Evolutionary conservation across 805 yeast genomes (phyloP).

Genomic region (Wickerhamiella azymoides): DNA sequence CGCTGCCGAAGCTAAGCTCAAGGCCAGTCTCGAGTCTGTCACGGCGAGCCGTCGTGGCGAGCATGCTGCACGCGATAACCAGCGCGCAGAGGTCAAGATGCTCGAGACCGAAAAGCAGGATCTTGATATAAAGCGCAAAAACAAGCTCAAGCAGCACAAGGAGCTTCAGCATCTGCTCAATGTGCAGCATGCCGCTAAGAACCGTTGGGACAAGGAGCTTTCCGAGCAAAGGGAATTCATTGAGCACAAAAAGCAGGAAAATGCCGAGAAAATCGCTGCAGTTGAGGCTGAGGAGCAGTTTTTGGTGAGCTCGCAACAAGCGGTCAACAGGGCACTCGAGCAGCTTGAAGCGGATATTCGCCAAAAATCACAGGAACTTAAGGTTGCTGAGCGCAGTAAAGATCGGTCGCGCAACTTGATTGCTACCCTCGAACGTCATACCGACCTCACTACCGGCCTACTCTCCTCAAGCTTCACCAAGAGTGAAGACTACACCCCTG

Average conservation of each 20-base stretch:
- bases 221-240: constrained; percentile 8
- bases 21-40: constrained; percentile 21
- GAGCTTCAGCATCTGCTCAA: constrained; percentile 15
- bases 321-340: constrained; percentile 10
- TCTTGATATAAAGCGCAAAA: constrained; percentile 25
- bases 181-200: constrained; percentile 10
- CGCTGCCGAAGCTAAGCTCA: constrained; percentile 17
- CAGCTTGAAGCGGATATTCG: constrained; percentile 15
- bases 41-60: constrained; percentile 23
- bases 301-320: constrained; percentile 8
- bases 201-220: constrained; percentile 16
- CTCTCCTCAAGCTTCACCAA: constrained; percentile 10
- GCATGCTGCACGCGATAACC: constrained; percentile 19
- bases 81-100: constrained; percentile 25
- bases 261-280: neutral
- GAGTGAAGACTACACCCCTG: constrained; percentile 10
- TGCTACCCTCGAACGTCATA: constrained; percentile 10
- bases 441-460: constrained; percentile 16
- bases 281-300: constrained; percentile 10
- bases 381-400: constrained; percentile 8
- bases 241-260: constrained; percentile 2
- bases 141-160: constrained; percentile 19
- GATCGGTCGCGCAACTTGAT: constrained; percentile 10
- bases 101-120: constrained; percentile 27
- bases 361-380: neutral